Percentiles rank a stretch among this genome's conserved stretches.
These are phyloP conservation scores for Ophiostoma sp. DNA, from an alignment of 2,329 filamentous ascomycete species.

Conservation along the genomic window DNA sequence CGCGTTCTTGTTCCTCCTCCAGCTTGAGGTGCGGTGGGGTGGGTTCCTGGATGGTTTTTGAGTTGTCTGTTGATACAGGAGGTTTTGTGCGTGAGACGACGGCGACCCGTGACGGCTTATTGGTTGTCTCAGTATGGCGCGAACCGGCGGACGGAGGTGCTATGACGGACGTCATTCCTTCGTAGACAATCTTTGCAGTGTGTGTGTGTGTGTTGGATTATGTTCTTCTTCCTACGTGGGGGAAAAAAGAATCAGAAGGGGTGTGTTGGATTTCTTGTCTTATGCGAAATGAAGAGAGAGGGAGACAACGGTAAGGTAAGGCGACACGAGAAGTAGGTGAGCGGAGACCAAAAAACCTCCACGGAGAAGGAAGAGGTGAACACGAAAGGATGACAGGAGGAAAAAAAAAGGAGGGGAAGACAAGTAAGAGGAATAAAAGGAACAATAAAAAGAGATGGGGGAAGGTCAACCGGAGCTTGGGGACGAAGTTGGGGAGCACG, in stretches of 20 bases:
- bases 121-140: slow-evolving; percentile 43
- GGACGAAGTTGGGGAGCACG: slow-evolving; percentile 1
- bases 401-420: neutral
- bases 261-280: neutral
- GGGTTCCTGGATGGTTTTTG: slow-evolving; percentile 41
- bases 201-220: neutral
- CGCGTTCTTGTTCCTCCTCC: slow-evolving; percentile 39
- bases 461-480: slow-evolving; percentile 6
- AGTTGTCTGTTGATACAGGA: neutral
- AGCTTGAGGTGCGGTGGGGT: slow-evolving; percentile 45
- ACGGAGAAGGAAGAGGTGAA: neutral
- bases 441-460: neutral
- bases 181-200: neutral
- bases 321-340: neutral
- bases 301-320: neutral
- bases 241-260: neutral
- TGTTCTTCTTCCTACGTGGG: neutral
- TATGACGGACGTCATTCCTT: slow-evolving; percentile 46
- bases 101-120: slow-evolving; percentile 36
- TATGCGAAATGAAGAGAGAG: neutral
- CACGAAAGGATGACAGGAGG: neutral
- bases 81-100: slow-evolving; percentile 42
- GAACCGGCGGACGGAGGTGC: slow-evolving; percentile 28
- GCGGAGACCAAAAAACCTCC: neutral
- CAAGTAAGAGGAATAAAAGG: neutral